phyloP scores from a whole-genome alignment of 306 rosid species.

The Quercus parvula region DNA sequence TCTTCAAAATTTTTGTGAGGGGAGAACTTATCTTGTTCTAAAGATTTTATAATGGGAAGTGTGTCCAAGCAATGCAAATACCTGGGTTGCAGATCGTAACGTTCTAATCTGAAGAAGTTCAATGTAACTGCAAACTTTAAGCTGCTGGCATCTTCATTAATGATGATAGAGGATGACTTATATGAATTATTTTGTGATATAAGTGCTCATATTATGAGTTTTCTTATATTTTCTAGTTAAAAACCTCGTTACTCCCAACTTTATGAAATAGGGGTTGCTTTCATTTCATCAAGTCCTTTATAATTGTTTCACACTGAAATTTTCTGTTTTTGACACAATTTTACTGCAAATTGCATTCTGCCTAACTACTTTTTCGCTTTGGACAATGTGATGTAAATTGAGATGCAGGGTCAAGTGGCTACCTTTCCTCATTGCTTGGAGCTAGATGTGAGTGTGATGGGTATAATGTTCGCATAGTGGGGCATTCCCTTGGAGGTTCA shows the following conservation, averaged over 20 bases:
- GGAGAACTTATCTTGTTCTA: too few relatives aligned
- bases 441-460: slow-evolving; percentile 83
- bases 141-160: neutral
- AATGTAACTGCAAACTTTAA: neutral
- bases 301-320: neutral
- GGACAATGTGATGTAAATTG: slow-evolving; percentile 27
- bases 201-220: too few relatives aligned
- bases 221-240: too few relatives aligned
- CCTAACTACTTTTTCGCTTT: neutral
- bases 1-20: too few relatives aligned
- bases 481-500: slow-evolving; percentile 96
- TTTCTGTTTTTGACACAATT: slow-evolving; percentile 9
- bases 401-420: slow-evolving; percentile 65
- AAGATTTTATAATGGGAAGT: neutral
- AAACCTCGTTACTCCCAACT: too few relatives aligned
- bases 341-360: slow-evolving; percentile 1
- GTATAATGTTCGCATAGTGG: slow-evolving; percentile 72
- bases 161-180: neutral
- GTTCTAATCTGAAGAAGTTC: neutral
- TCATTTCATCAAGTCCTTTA: slow-evolving; percentile 8
- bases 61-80: neutral
- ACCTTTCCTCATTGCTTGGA: slow-evolving; percentile 82
- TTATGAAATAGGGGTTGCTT: neutral
- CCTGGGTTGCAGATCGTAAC: neutral
- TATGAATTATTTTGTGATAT: neutral